Percentiles rank a stretch among this genome's conserved stretches.
Conservation (phyloP, 108 stramenopile species). For the Epithemia pelagica region DNA sequence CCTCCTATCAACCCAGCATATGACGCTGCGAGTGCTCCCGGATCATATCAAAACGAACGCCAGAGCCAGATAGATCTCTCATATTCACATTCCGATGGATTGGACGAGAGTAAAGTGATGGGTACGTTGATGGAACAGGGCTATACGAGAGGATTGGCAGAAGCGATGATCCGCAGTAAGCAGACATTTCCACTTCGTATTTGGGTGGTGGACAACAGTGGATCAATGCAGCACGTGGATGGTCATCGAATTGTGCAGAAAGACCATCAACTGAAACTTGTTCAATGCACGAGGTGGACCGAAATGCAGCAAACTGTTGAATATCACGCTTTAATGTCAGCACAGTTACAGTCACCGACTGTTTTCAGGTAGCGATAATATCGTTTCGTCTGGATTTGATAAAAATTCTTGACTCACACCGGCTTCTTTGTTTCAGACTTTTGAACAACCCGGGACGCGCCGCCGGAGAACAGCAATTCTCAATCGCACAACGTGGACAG, state of each 20-base stretch:
- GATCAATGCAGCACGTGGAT: constrained; percentile 64
- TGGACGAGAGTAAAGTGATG: background rate
- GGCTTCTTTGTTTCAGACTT: constrained; percentile 32
- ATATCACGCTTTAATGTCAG: constrained; percentile 53
- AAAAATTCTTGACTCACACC: background rate
- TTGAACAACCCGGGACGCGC: constrained; percentile 51
- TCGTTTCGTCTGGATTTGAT: background rate
- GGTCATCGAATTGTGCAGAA: constrained; percentile 68
- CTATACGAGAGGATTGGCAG: constrained; percentile 54
- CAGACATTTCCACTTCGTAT: constrained; percentile 30
- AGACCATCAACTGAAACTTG: constrained; percentile 23
- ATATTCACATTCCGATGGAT: too few species aligned
- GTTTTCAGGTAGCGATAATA: constrained; percentile 34
- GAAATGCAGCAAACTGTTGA: constrained; percentile 52
- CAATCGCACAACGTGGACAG: constrained; percentile 27
- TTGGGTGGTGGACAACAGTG: constrained; percentile 64
- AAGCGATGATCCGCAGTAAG: constrained; percentile 40
- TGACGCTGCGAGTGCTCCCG: background rate
- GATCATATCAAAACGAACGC: background rate
- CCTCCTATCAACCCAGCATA: background rate
- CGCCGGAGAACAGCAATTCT: constrained; percentile 44
- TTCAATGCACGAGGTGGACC: constrained; percentile 48
- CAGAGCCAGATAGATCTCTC: too few species aligned
- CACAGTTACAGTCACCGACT: constrained; percentile 33
- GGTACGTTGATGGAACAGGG: constrained; percentile 44